A percentile compares a stretch with the other conserved stretches of the same genome.
phyloP scores from a whole-genome alignment of 148 eudicot species.

The Talinum fruticosum region DNA sequence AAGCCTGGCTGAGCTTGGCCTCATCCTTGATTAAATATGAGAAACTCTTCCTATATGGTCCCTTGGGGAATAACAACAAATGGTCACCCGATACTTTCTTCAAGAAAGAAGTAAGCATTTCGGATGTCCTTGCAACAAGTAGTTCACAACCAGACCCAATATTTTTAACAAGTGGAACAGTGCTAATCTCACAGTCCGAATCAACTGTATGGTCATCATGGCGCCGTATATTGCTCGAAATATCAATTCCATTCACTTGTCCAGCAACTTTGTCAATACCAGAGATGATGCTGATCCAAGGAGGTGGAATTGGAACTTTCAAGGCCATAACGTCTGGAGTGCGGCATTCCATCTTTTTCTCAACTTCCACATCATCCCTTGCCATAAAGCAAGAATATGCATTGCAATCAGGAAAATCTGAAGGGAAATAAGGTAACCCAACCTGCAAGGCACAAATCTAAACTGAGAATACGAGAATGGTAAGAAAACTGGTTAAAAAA shows the following conservation, averaged over 20 bases:
- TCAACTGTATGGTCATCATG: conserved; percentile 13
- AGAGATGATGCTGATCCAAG: conserved; percentile 56
- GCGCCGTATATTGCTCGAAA: conserved; percentile 2
- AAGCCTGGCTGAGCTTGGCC: conserved; percentile 35
- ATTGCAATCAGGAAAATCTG: conserved; percentile 78
- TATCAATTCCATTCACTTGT: conserved; percentile 17
- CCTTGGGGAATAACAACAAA: conserved; percentile 46
- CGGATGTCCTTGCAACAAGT: conserved; percentile 62
- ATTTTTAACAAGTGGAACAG: background rate
- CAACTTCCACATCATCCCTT: conserved; percentile 39
- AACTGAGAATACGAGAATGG: background rate
- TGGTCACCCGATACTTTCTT: conserved; percentile 31
- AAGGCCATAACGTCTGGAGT: conserved; percentile 55
- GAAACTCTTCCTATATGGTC: conserved; percentile 30
- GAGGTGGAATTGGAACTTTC: conserved; percentile 59
- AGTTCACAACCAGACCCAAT: conserved; percentile 30
- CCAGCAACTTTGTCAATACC: conserved; percentile 17
- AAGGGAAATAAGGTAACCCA: conserved; percentile 72
- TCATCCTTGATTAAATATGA: conserved; percentile 46
- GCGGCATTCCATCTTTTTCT: conserved; percentile 35
- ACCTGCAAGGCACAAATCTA: conserved; percentile 42
- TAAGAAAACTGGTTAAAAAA: background rate
- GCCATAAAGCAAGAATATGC: conserved; percentile 54
- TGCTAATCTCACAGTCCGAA: conserved; percentile 13
- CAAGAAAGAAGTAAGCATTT: conserved; percentile 39